Evolutionary conservation across 371 early-diverging fungal genomes (phyloP).

Genomic region (Mortierella sp.): DNA sequence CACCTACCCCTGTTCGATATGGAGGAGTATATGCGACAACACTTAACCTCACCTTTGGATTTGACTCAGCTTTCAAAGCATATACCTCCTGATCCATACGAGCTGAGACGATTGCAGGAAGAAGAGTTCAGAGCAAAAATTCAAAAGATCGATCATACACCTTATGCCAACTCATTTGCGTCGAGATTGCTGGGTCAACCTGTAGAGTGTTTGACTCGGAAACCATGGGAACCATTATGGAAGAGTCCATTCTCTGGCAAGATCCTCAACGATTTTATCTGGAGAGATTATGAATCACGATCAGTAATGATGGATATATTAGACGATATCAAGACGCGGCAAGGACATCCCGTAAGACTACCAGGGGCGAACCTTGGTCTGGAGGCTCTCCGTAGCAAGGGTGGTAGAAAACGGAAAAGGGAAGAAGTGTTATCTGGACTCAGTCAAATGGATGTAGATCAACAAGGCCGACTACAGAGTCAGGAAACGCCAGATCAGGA

Average conservation of each 20-base stretch:
- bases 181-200: slow-evolving; percentile 78
- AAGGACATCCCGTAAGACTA: slow-evolving; percentile 48
- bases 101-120: slow-evolving; percentile 32
- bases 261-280: slow-evolving; percentile 62
- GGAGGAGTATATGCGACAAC: slow-evolving; percentile 63
- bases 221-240: slow-evolving; percentile 60
- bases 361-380: slow-evolving; percentile 25
- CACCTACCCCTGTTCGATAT: slow-evolving; percentile 75
- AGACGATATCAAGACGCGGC: slow-evolving; percentile 59
- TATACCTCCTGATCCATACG: slow-evolving; percentile 48
- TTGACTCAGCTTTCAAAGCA: slow-evolving; percentile 59
- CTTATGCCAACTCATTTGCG: slow-evolving; percentile 79
- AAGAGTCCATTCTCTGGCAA: slow-evolving; percentile 55
- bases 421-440: slow-evolving; percentile 10
- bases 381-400: slow-evolving; percentile 9
- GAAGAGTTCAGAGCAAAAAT: slow-evolving; percentile 46
- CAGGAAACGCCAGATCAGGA: slow-evolving; percentile 1
- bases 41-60: slow-evolving; percentile 52
- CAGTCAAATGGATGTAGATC: slow-evolving; percentile 3
- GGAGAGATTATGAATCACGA: slow-evolving; percentile 71
- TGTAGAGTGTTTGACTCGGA: slow-evolving; percentile 64
- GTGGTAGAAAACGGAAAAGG: slow-evolving; percentile 40
- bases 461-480: neutral
- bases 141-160: slow-evolving; percentile 61
- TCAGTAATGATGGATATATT: slow-evolving; percentile 64